These are phyloP conservation scores for Alternaria brassicae DNA, from an alignment of 2,329 filamentous ascomycete species.

Conservation along the genomic window DNA sequence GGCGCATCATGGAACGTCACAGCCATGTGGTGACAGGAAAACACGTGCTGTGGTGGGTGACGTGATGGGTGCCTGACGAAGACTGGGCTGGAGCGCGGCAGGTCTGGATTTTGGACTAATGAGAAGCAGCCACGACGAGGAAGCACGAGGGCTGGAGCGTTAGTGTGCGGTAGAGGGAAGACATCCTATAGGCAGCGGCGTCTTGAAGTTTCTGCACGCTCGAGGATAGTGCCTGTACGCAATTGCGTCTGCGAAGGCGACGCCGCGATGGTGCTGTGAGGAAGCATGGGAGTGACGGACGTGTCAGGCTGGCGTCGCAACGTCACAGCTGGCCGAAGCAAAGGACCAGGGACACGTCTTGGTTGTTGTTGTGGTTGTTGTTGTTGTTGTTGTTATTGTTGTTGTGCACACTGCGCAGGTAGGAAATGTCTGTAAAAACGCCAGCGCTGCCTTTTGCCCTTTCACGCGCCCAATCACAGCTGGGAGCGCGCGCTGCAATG, in stretches of 20 bases:
- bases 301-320: neutral
- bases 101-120: conserved; percentile 33
- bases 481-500: neutral
- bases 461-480: neutral
- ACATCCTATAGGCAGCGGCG: conserved; percentile 33
- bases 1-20: conserved; percentile 25
- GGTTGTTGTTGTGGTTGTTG: conserved; percentile 15
- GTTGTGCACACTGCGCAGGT: no score
- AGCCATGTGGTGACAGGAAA: conserved; percentile 16
- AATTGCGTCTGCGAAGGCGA: conserved; percentile 22
- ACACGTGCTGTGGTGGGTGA: conserved; percentile 32
- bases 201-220: conserved; percentile 21
- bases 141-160: conserved; percentile 21
- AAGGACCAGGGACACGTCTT: conserved; percentile 4
- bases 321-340: conserved; percentile 4
- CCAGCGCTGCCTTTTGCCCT: neutral
- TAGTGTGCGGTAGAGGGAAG: conserved; percentile 26
- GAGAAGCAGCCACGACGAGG: conserved; percentile 39
- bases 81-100: conserved; percentile 18
- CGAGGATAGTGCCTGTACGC: conserved; percentile 31
- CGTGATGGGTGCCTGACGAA: conserved; percentile 28
- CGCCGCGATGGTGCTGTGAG: conserved; percentile 13
- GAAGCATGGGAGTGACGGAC: neutral
- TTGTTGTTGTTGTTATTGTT: no score
- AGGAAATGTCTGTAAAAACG: conserved; percentile 5